Evolutionary conservation across 352 stramenopile genomes (phyloP).

Genomic region (Phytophthora gonapodyides): DNA sequence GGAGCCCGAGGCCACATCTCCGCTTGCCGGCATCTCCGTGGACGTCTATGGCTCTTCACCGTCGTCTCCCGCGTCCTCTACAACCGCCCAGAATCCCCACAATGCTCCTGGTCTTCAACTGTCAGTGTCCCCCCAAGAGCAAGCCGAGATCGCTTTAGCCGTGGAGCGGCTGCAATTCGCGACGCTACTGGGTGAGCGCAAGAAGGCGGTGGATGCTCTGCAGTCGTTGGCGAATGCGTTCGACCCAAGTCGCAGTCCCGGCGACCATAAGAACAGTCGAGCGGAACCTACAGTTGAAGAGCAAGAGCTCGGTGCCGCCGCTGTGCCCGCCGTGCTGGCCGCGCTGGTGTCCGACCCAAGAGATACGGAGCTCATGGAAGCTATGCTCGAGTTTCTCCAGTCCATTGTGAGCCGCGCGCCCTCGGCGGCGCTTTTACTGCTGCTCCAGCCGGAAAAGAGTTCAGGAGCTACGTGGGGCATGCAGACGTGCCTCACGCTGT

Average conservation of each 20-base stretch:
- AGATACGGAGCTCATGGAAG: conserved; percentile 87
- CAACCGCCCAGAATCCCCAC: neutral
- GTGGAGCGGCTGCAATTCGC: conserved; percentile 77
- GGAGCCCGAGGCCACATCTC: conserved; percentile 5
- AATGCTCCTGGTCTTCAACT: conserved; percentile 4
- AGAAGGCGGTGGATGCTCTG: conserved; percentile 59
- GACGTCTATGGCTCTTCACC: neutral
- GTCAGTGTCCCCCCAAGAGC: conserved; percentile 4
- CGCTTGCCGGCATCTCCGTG: neutral
- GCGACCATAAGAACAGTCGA: conserved; percentile 9
- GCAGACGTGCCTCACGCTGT: conserved; percentile 65
- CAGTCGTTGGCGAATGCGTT: conserved; percentile 44
- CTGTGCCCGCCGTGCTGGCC: conserved; percentile 58
- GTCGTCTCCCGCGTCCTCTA: neutral
- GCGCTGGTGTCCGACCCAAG: conserved; percentile 74
- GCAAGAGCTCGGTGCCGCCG: conserved; percentile 42
- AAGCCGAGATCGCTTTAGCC: conserved; percentile 48
- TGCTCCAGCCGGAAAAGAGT: conserved; percentile 26
- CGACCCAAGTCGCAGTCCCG: neutral
- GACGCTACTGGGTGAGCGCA: conserved; percentile 74
- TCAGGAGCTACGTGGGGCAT: conserved; percentile 46
- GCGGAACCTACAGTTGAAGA: conserved; percentile 35
- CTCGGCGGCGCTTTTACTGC: conserved; percentile 43
- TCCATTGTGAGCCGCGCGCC: conserved; percentile 47
- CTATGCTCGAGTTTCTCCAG: conserved; percentile 79